Conservation (phyloP, 164 flowering plant species). For the Malania oleifera region DNA sequence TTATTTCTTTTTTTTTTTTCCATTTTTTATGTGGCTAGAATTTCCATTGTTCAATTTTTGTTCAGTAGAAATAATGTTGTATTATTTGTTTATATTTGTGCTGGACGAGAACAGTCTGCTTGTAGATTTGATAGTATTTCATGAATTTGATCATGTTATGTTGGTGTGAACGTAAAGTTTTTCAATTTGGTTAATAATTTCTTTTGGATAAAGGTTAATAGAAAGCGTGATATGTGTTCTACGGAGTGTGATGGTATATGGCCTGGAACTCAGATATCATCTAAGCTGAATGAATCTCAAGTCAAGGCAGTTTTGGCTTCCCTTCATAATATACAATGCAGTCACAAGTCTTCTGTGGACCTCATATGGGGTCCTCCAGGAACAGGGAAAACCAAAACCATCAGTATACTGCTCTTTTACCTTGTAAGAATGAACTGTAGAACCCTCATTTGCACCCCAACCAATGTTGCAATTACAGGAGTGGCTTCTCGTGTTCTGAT, state of each 20-base stretch:
- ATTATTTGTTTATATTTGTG: too few species aligned
- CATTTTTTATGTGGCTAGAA: too few species aligned
- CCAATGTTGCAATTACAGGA: constrained; percentile 62
- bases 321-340: constrained; percentile 24
- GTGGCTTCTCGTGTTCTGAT: constrained; percentile 47
- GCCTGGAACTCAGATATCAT: constrained; percentile 10
- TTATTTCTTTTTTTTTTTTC: too few species aligned
- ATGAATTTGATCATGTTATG: too few species aligned
- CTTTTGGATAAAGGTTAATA: constrained; percentile 30
- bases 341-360: constrained; percentile 33
- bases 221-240: constrained; percentile 25
- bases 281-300: constrained; percentile 55
- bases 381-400: constrained; percentile 74
- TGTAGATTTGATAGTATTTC: too few species aligned
- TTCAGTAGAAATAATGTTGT: too few species aligned
- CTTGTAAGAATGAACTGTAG: constrained; percentile 35
- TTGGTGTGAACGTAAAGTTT: too few species aligned
- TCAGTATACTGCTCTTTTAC: constrained; percentile 32
- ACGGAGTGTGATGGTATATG: not conserved
- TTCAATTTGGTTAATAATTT: too few species aligned
- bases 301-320: constrained; percentile 32
- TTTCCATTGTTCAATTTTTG: too few species aligned
- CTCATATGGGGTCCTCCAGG: constrained; percentile 90
- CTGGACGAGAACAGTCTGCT: too few species aligned
- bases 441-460: constrained; percentile 66